Conservation (phyloP, 169 alveolate species). For the Cryptosporidium viatorum region DNA sequence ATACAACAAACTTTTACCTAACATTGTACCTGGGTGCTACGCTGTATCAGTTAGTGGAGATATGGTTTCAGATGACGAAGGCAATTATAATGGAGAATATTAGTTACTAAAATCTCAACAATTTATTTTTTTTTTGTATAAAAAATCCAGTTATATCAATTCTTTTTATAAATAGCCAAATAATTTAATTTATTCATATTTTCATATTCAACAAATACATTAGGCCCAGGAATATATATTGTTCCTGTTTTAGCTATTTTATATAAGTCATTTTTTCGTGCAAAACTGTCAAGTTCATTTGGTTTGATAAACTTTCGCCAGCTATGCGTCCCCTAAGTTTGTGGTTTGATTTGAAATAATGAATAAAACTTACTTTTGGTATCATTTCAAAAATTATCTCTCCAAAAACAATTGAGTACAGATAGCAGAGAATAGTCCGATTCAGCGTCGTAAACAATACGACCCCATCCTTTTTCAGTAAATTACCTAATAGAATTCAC, state of each 20-base stretch:
- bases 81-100: constrained; percentile 61
- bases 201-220: constrained; percentile 3
- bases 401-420: not conserved
- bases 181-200: not conserved
- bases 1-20: constrained; percentile 81
- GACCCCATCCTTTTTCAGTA: constrained; percentile 1
- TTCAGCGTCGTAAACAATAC: not conserved
- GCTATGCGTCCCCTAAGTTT: not conserved
- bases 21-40: constrained; percentile 87
- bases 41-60: constrained; percentile 90
- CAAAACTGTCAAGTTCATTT: not conserved
- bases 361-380: not conserved
- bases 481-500: not conserved
- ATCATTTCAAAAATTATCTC: constrained; percentile 13
- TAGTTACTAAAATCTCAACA: not conserved
- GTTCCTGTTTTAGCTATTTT: constrained; percentile 1
- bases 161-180: not conserved
- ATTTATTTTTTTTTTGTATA: not conserved
- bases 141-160: not conserved
- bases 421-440: constrained; percentile 4
- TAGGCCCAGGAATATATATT: constrained; percentile 19
- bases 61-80: constrained; percentile 47
- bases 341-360: not conserved
- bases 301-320: constrained; percentile 39
- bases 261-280: not conserved